Base-by-base conservation (phyloP, 1,284 basidiomycete genomes). In the Melampsora abietis-canadensis region DNA sequence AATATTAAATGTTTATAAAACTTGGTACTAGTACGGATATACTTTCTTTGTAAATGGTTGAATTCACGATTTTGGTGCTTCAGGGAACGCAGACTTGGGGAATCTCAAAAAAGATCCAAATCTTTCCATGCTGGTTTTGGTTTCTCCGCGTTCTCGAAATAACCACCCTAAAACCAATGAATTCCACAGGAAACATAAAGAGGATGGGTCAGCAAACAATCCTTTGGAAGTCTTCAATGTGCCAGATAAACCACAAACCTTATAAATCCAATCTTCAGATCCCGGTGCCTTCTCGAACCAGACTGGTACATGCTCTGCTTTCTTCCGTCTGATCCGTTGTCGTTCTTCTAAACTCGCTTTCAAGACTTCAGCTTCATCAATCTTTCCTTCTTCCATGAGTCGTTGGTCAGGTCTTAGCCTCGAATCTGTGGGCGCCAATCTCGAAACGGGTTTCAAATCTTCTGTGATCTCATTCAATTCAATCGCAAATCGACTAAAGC, bases 391-490 rank as follows among this genome's bases (percentile, higher is more conserved):
- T 81, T 96, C 94, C 60, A 94, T 84, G 4, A 92, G 91, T 37
- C 90, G 84, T 68, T 95, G 90, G 82, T 96, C 93, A 0, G 92
- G 91, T 46, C 93, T 86, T 76, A 87, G 84, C 40, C 94, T 87
- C 8, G 92, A 93, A 81, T 96, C 94, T 0, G 93, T 94, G 0
- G 88, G 87, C 0, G 92, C 90, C 6, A 95, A 61, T n/a, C 30
- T 82, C 10, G 14, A 21, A 4, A 44, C 15, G 2, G 30, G 4
- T 31, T 48, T 47, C 19, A 57, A 17, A 40, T 76, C 72, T 2
- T 60, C 77, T 51, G 92, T 85, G n/a, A 72, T 30, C 81, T 94
- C 92, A 81, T 94, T 94, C 76, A 94, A 84, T 19, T 89, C 88
- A 76, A 91, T 88, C 8, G 88, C 88, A 79, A 89, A 94, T 37